Conservation (phyloP, 306 rosid genomes). For the Quillaja saponaria region DNA sequence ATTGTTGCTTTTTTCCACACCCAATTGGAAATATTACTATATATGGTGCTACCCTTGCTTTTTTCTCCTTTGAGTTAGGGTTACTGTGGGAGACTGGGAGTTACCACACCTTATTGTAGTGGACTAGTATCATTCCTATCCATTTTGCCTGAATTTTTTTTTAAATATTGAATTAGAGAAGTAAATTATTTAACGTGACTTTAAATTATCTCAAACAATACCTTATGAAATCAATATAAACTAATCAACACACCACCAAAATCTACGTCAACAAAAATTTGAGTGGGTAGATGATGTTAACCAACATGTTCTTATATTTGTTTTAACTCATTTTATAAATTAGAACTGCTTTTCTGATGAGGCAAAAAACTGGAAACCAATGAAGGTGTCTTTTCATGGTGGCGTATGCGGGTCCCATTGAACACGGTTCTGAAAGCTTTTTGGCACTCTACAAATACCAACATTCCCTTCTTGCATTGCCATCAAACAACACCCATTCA, state of each 20-base stretch:
- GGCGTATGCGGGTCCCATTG: slow-evolving; percentile 66
- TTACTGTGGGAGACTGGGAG: slow-evolving; percentile 20
- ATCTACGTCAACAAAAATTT: not conserved
- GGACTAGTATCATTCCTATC: too few species aligned
- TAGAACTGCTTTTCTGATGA: not conserved
- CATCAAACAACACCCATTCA: slow-evolving; percentile 56
- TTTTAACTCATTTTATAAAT: not conserved
- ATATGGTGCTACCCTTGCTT: slow-evolving; percentile 8
- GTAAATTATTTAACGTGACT: too few species aligned
- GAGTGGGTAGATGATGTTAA: not conserved
- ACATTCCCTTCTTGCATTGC: slow-evolving; percentile 38
- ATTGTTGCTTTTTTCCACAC: slow-evolving; percentile 42
- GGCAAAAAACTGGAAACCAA: slow-evolving; percentile 21
- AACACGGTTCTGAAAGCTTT: slow-evolving; percentile 59
- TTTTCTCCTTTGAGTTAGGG: slow-evolving; percentile 34
- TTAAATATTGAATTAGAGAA: too few species aligned
- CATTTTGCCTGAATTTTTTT: too few species aligned
- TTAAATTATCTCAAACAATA: too few species aligned
- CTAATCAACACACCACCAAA: too few species aligned
- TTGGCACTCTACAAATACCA: slow-evolving; percentile 69
- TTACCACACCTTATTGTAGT: slow-evolving; percentile 29
- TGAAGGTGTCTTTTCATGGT: slow-evolving; percentile 40
- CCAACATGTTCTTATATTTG: not conserved
- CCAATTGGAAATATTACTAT: slow-evolving; percentile 38
- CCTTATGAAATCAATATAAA: too few species aligned